phyloP scores from a whole-genome alignment of 1,284 basidiomycete genomes.

The Caloboletus inedulis region DNA sequence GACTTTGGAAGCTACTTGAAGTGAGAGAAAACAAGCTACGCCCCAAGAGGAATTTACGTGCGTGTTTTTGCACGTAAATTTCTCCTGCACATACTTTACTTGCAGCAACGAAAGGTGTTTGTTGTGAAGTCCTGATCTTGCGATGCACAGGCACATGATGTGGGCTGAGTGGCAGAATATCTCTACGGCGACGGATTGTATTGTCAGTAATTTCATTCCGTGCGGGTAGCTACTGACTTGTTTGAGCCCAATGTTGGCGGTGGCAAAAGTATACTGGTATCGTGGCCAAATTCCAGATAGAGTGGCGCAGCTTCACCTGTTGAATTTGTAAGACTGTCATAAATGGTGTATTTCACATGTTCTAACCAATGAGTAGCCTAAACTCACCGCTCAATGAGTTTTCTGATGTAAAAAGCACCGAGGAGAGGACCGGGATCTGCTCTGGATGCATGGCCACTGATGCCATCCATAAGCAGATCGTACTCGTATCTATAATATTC shows the following conservation, averaged over 20 bases:
- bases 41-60: constrained; percentile 13
- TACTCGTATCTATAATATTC: constrained; percentile 37
- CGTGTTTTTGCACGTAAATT: constrained; percentile 39
- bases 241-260: constrained; percentile 43
- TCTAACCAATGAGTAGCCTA: neutral
- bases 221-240: constrained; percentile 26
- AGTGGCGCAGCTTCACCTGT: constrained; percentile 34
- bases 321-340: constrained; percentile 38
- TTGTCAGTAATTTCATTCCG: neutral
- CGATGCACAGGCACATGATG: constrained; percentile 31
- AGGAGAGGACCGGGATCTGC: constrained; percentile 39
- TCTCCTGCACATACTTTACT: constrained; percentile 49
- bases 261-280: constrained; percentile 46
- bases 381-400: constrained; percentile 41
- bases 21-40: constrained; percentile 1
- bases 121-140: constrained; percentile 41
- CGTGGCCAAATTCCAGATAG: constrained; percentile 49
- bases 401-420: constrained; percentile 43
- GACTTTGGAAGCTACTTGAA: constrained; percentile 30
- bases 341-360: neutral
- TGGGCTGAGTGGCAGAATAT: constrained; percentile 33
- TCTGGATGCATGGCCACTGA: constrained; percentile 45
- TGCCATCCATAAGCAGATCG: constrained; percentile 45
- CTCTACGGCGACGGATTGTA: constrained; percentile 27
- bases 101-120: constrained; percentile 46